Conservation (phyloP, 2,329 filamentous ascomycete genomes). For the Fusarium agapanthi region DNA sequence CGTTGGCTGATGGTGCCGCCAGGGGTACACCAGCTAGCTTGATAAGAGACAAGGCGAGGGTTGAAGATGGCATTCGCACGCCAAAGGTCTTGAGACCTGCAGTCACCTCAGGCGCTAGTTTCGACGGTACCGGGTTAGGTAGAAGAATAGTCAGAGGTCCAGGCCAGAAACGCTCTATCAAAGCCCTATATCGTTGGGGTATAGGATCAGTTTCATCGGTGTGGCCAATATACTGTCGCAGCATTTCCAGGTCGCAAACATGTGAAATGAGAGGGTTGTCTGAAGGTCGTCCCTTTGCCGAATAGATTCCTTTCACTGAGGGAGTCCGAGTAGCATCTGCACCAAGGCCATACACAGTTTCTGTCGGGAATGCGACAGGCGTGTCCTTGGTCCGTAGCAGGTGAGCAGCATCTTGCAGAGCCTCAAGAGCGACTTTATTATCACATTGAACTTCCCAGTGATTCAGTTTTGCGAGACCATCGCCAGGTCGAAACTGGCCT, state of each 20-base stretch:
- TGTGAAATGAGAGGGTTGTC: constrained; percentile 98
- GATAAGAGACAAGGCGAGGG: constrained; percentile 89
- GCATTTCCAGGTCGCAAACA: constrained; percentile 81
- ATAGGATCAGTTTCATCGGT: constrained; percentile 53
- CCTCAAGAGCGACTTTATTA: constrained; percentile 45
- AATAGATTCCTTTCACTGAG: constrained; percentile 91
- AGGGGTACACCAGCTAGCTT: constrained; percentile 79
- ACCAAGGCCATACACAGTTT: constrained; percentile 97
- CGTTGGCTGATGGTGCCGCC: constrained; percentile 93
- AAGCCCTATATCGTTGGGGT: constrained; percentile 77
- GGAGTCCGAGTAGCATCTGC: constrained; percentile 89
- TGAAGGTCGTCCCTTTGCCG: constrained; percentile 86
- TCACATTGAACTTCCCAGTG: constrained; percentile 53
- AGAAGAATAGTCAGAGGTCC: constrained; percentile 92
- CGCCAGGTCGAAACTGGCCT: constrained; percentile 46
- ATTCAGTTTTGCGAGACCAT: constrained; percentile 48
- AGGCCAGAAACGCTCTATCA: constrained; percentile 91
- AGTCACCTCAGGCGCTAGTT: constrained; percentile 89
- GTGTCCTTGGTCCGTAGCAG: constrained; percentile 71
- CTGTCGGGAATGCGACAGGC: constrained; percentile 94
- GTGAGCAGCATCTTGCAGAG: constrained; percentile 71
- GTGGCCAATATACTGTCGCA: constrained; percentile 68
- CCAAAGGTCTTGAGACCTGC: constrained; percentile 87
- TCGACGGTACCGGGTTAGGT: constrained; percentile 73
- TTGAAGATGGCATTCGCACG: constrained; percentile 85